Percentiles rank a stretch among this genome's conserved stretches.
Conservation (phyloP, 495 filamentous ascomycete species). For the Xylaria bambusicola region DNA sequence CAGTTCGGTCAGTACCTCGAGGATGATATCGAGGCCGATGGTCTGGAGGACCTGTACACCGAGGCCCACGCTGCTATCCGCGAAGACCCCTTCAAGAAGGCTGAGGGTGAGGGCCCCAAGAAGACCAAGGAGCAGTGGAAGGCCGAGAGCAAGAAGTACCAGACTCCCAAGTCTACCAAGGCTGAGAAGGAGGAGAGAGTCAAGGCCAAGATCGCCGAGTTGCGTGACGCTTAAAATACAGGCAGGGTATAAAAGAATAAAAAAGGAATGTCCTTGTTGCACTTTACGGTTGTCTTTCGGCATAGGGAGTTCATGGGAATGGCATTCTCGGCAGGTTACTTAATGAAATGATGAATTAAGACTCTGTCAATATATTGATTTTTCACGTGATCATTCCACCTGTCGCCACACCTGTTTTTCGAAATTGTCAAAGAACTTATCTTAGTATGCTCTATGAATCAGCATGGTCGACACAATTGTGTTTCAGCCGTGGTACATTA, state of each 20-base stretch:
- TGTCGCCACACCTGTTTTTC: not conserved
- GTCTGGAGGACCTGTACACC: conserved; percentile 92
- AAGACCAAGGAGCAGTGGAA: conserved; percentile 98
- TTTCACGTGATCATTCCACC: conserved; percentile 15
- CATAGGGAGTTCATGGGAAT: conserved; percentile 37
- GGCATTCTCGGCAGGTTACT: conserved; percentile 31
- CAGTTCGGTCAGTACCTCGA: conserved; percentile 98
- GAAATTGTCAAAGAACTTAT: not conserved
- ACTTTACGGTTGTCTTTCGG: conserved; percentile 35
- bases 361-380: conserved; percentile 31
- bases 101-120: conserved; percentile 72
- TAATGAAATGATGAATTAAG: conserved; percentile 39
- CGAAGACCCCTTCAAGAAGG: conserved; percentile 96
- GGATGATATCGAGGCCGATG: conserved; percentile 93
- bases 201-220: conserved; percentile 82
- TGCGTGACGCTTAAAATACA: conserved; percentile 50
- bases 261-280: conserved; percentile 23
- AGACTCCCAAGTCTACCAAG: conserved; percentile 71
- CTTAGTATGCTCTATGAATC: not conserved
- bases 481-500: too few relatives aligned
- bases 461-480: too few relatives aligned
- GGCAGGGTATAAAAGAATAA: conserved; percentile 27
- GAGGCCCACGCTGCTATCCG: conserved; percentile 97
- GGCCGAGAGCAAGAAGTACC: conserved; percentile 90
- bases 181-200: conserved; percentile 77